Evolutionary conservation across 164 flowering plant genomes (phyloP).

Genomic region (Piper longum): DNA sequence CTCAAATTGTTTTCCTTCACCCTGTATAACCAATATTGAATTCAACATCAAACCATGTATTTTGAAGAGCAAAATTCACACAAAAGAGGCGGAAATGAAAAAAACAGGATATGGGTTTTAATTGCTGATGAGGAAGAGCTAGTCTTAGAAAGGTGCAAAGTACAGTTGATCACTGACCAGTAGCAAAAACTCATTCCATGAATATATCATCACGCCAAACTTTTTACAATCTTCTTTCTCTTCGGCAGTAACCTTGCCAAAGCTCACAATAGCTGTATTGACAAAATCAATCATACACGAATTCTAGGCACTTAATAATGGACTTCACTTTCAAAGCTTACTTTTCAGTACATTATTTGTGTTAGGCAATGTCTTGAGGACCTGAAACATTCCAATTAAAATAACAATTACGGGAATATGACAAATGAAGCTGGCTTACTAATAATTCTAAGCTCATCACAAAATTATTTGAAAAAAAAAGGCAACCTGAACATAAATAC

Average conservation of each 20-base stretch:
- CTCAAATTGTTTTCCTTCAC: conserved; percentile 39
- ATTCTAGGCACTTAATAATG: background rate
- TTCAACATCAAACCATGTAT: background rate
- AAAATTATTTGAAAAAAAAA: no score
- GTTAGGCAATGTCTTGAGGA: conserved; percentile 67
- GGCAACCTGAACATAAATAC: conserved; percentile 21
- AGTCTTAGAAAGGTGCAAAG: background rate
- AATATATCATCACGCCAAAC: conserved; percentile 42
- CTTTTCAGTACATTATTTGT: conserved; percentile 52
- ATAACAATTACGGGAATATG: no score
- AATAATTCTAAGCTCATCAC: no score
- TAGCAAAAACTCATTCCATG: conserved; percentile 77
- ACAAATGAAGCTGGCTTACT: no score
- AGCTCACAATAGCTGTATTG: conserved; percentile 73
- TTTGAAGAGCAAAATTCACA: no score
- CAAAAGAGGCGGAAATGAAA: no score
- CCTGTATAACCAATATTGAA: conserved; percentile 30
- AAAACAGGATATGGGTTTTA: no score
- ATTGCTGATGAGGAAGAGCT: no score
- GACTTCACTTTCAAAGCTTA: conserved; percentile 18
- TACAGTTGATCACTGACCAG: conserved; percentile 42
- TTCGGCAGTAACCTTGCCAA: conserved; percentile 62
- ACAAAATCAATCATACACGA: background rate
- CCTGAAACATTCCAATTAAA: no score
- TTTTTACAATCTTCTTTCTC: conserved; percentile 47